These are phyloP conservation scores for Geosmithia putterillii DNA, from an alignment of 2,329 filamentous ascomycete genomes.

Conservation along the genomic window DNA sequence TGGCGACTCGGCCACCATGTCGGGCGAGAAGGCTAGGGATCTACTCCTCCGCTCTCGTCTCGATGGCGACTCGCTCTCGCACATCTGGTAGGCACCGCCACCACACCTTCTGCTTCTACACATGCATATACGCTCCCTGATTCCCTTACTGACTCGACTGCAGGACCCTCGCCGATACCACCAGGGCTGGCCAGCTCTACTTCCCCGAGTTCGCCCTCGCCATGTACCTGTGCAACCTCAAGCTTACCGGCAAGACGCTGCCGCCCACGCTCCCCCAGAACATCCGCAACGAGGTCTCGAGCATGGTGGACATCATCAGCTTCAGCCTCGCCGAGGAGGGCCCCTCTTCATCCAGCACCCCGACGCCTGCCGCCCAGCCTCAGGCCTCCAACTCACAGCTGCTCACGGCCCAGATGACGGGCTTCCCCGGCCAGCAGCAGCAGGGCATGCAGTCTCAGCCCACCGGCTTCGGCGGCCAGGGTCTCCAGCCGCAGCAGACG, in stretches of 20 bases:
- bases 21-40: constrained; percentile 85
- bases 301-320: constrained; percentile 99
- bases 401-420: constrained; percentile 55
- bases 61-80: constrained; percentile 73
- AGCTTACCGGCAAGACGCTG: constrained; percentile 73
- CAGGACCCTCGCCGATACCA: constrained; percentile 88
- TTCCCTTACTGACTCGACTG: constrained; percentile 4
- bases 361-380: constrained; percentile 50
- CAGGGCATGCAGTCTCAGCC: constrained; percentile 2
- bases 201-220: constrained; percentile 96
- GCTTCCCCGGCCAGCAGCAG: constrained; percentile 46
- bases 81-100: constrained; percentile 76
- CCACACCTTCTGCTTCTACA: too few relatives aligned
- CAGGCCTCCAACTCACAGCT: constrained; percentile 61
- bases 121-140: too few relatives aligned
- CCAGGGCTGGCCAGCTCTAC: constrained; percentile 87
- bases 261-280: constrained; percentile 67
- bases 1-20: constrained; percentile 73
- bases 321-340: constrained; percentile 77
- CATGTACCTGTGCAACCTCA: constrained; percentile 97
- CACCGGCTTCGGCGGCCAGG: constrained; percentile 17
- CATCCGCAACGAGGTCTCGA: constrained; percentile 92
- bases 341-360: constrained; percentile 32
- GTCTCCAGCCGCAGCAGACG: constrained; percentile 8
- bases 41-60: constrained; percentile 80